A percentile compares a stretch with the other conserved stretches of the same genome.
phyloP scores from a whole-genome alignment of 2,329 filamentous ascomycete genomes.

The Botryotinia narcissicola region DNA sequence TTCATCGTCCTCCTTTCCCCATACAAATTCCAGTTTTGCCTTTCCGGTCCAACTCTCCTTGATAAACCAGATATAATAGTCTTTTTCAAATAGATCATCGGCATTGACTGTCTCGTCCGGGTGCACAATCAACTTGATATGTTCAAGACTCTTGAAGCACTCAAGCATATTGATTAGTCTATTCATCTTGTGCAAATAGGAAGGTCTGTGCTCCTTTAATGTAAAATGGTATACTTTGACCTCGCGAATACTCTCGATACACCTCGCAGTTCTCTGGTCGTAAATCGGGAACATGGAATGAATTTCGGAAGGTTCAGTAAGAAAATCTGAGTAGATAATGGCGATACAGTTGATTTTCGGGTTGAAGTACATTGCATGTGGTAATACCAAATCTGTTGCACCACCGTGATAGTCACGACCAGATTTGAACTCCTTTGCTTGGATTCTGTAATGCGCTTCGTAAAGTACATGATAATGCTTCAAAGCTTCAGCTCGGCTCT shows the following conservation, averaged over 20 bases:
- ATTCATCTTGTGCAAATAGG: neutral
- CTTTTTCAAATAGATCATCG: fast-evolving
- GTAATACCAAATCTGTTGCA: neutral
- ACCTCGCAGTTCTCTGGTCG: neutral
- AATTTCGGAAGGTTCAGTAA: fast-evolving
- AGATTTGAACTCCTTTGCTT: no score
- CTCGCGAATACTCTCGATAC: neutral
- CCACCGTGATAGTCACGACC: neutral
- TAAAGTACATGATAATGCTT: neutral
- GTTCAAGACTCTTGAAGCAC: neutral
- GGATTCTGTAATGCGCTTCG: neutral
- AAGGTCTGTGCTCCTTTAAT: neutral
- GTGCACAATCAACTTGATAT: neutral
- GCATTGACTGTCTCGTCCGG: neutral
- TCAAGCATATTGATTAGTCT: neutral
- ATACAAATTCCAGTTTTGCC: neutral
- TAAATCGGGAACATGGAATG: neutral
- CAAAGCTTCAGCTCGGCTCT: neutral
- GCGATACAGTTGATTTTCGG: neutral
- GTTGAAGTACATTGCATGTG: neutral
- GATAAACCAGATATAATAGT: neutral
- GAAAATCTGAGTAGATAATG: neutral
- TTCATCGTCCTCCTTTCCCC: neutral
- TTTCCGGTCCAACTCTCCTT: neutral
- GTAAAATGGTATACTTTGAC: neutral